These are phyloP conservation scores for Collybia nuda DNA, from an alignment of 768 basidiomycete genomes.

Conservation along the genomic window DNA sequence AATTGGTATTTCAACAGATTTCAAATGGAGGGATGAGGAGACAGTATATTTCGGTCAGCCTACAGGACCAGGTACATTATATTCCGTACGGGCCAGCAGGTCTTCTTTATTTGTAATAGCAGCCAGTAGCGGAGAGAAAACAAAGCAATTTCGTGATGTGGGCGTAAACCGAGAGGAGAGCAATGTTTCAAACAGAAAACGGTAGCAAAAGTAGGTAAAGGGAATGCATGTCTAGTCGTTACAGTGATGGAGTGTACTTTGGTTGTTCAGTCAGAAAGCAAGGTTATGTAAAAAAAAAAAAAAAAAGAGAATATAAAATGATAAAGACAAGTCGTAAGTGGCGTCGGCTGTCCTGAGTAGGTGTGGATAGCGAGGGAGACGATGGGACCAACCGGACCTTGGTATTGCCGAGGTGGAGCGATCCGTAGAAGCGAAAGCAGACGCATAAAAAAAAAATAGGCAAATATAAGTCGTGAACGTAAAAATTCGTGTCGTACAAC, in stretches of 20 bases:
- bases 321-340: slow-evolving; percentile 3
- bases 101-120: not conserved
- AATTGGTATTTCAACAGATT: not conserved
- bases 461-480: slow-evolving; percentile 25
- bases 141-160: slow-evolving; percentile 16
- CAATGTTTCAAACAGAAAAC: slow-evolving; percentile 24
- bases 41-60: slow-evolving; percentile 1
- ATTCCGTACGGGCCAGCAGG: not conserved
- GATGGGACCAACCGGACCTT: slow-evolving; percentile 4
- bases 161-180: slow-evolving; percentile 30
- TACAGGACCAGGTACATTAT: slow-evolving; percentile 2
- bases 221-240: slow-evolving; percentile 73
- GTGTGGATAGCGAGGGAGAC: slow-evolving; percentile 2
- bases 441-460: slow-evolving; percentile 19
- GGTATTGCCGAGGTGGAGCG: slow-evolving; percentile 6
- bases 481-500: slow-evolving; percentile 35
- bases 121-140: slow-evolving; percentile 7
- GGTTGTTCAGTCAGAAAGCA: slow-evolving; percentile 1
- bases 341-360: not conserved
- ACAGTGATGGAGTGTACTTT: slow-evolving; percentile 38
- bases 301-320: slow-evolving; percentile 5
- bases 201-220: slow-evolving; percentile 30
- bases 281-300: slow-evolving; percentile 5
- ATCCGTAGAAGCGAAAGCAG: slow-evolving; percentile 8
- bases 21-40: not conserved